phyloP scores from a whole-genome alignment of 495 filamentous ascomycete species.

The Viridothelium virens region DNA sequence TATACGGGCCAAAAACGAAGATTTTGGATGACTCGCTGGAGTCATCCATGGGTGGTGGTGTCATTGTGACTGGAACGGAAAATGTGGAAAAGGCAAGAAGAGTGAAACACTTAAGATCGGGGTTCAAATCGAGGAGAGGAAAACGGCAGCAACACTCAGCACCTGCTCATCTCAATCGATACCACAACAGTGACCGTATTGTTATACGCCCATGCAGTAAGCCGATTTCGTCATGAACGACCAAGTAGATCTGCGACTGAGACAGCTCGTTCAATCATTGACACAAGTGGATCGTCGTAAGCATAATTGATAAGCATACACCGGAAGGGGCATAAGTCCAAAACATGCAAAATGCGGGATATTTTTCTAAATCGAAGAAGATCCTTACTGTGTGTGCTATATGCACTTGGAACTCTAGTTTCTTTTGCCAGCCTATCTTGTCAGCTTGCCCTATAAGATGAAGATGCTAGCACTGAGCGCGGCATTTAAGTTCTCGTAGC shows the following conservation, averaged over 20 bases:
- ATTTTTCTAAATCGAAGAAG: not conserved
- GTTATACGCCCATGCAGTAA: not conserved
- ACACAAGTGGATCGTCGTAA: not conserved
- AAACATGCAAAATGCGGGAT: not conserved
- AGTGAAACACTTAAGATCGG: not conserved
- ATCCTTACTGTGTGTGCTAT: no score
- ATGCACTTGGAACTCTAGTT: not conserved
- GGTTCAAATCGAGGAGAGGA: not conserved
- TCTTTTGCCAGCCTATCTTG: not conserved
- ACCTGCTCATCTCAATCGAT: not conserved
- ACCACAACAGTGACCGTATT: not conserved
- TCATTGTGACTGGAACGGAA: not conserved
- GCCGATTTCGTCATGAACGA: not conserved
- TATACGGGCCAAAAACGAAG: not conserved
- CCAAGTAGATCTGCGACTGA: not conserved
- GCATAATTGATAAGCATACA: not conserved
- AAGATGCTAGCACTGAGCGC: not conserved
- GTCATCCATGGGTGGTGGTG: not conserved
- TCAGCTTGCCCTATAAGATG: not conserved
- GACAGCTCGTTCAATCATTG: not conserved
- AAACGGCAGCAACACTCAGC: not conserved
- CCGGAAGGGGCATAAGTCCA: not conserved
- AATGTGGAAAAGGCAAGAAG: conserved; percentile 1
- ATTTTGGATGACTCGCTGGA: not conserved
- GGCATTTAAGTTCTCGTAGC: not conserved